Percentiles rank a stretch among this genome's conserved stretches.
These are phyloP conservation scores for Silene coronaria DNA, from an alignment of 179 eudicot genomes.

Conservation along the genomic window DNA sequence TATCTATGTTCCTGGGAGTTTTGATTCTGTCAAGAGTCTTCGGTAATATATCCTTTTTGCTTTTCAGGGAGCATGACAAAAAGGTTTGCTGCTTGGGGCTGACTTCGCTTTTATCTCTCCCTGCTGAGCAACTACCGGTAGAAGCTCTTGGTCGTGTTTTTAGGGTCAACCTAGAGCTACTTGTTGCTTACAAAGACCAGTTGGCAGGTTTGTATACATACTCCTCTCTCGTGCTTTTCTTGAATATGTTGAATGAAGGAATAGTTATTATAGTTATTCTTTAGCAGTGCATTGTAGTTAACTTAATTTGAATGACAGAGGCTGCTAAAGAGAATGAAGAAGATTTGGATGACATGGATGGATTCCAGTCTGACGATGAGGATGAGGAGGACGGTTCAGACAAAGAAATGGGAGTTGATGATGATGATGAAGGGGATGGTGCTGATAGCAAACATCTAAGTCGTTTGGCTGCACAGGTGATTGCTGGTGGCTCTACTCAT, in stretches of 20 bases:
- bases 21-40: background rate
- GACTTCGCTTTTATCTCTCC: conserved; percentile 76
- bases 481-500: conserved; percentile 1
- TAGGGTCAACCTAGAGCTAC: conserved; percentile 79
- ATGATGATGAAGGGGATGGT: conserved; percentile 84
- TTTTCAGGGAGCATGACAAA: conserved; percentile 86
- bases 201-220: conserved; percentile 53
- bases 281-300: background rate
- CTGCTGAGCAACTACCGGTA: conserved; percentile 71
- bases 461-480: conserved; percentile 83
- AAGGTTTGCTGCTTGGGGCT: conserved; percentile 97
- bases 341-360: conserved; percentile 84
- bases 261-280: background rate
- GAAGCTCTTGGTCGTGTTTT: conserved; percentile 91
- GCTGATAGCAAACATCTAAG: conserved; percentile 63
- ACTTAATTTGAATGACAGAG: conserved; percentile 38
- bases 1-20: background rate
- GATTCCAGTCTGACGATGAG: conserved; percentile 72
- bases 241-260: background rate
- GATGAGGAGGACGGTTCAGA: conserved; percentile 72
- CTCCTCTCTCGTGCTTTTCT: background rate
- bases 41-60: background rate
- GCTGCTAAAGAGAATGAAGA: conserved; percentile 70
- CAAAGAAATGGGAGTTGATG: conserved; percentile 91
- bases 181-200: conserved; percentile 93